phyloP scores from a whole-genome alignment of 768 basidiomycete species.

The Pulveroboletus frians region DNA sequence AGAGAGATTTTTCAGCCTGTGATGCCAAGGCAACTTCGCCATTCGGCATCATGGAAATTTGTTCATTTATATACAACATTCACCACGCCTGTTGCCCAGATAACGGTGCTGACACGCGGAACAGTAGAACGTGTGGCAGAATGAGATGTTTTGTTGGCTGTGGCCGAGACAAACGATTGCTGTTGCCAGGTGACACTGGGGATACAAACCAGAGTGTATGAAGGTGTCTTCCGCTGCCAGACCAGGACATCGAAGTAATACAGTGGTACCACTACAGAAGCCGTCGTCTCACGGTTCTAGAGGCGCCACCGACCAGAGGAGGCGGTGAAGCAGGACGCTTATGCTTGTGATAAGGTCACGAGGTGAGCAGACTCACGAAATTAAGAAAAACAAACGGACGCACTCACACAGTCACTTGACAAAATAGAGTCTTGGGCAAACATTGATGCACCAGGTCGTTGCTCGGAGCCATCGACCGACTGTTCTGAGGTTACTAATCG shows the following conservation, averaged over 20 bases:
- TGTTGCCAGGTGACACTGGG: background rate
- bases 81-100: background rate
- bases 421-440: conserved; percentile 16
- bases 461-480: background rate
- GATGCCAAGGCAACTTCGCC: conserved; percentile 2
- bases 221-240: background rate
- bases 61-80: conserved; percentile 6
- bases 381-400: background rate
- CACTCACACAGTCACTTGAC: conserved; percentile 9
- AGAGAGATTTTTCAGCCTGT: background rate
- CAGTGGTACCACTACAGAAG: conserved; percentile 3
- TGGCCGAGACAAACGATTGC: background rate
- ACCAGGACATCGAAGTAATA: background rate
- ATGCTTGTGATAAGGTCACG: conserved; percentile 1
- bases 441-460: conserved; percentile 5
- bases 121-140: background rate
- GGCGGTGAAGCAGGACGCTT: conserved; percentile 15
- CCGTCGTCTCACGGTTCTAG: conserved; percentile 12
- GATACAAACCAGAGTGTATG: background rate
- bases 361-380: conserved; percentile 1
- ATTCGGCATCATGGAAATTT: background rate
- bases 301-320: background rate
- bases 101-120: background rate
- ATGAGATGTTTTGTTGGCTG: no score
- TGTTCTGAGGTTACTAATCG: background rate